Evolutionary conservation across 148 eudicot genomes (phyloP).

Genomic region (Arbutus unedo): DNA sequence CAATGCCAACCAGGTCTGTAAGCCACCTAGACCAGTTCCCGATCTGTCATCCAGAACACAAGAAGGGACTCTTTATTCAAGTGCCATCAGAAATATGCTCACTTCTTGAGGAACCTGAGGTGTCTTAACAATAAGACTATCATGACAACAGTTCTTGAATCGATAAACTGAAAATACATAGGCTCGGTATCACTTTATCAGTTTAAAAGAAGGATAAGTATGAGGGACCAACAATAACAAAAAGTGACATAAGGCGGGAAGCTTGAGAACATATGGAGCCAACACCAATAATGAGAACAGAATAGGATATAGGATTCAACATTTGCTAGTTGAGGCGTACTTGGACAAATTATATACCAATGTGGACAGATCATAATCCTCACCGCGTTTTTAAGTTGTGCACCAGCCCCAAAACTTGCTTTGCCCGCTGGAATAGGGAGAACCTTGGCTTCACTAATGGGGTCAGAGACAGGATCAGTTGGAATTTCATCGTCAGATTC

Average conservation of each 20-base stretch:
- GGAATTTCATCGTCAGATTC: constrained; percentile 86
- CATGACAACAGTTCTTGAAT: background rate
- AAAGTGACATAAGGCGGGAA: background rate
- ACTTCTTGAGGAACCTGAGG: background rate
- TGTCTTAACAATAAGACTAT: background rate
- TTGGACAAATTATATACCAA: background rate
- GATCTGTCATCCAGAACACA: constrained; percentile 45
- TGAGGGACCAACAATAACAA: background rate
- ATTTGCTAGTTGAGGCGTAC: background rate
- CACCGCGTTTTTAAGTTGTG: constrained; percentile 88
- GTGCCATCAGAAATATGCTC: background rate
- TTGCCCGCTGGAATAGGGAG: constrained; percentile 87
- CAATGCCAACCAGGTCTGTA: constrained; percentile 70
- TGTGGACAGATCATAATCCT: constrained; percentile 15
- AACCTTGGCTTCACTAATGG: constrained; percentile 76
- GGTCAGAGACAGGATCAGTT: constrained; percentile 93
- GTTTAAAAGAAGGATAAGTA: background rate
- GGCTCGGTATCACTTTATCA: background rate
- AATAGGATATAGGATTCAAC: background rate
- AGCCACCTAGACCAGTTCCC: constrained; percentile 98
- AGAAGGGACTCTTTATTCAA: background rate
- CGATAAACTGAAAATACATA: background rate
- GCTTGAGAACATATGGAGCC: background rate
- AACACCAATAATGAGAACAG: background rate
- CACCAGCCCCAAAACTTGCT: constrained; percentile 94